phyloP scores from a whole-genome alignment of 345 rosid species.

The Ailanthus altissimus region DNA sequence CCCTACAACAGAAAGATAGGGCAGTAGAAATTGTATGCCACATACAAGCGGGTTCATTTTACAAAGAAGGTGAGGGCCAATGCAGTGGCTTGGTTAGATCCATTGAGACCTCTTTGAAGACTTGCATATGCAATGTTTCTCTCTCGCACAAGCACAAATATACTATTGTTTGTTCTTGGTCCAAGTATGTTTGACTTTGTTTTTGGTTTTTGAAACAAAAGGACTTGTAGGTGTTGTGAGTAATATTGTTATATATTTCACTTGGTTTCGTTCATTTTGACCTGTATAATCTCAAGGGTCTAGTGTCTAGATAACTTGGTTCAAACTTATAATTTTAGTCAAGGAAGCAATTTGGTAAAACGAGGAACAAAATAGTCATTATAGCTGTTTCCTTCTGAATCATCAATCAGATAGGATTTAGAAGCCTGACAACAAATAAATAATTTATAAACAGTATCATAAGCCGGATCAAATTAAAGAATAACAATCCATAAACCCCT shows the following conservation, averaged over 20 bases:
- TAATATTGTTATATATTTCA: too few relatives aligned
- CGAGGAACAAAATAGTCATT: too few relatives aligned
- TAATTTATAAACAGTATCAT: constrained; percentile 8
- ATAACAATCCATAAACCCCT: constrained; percentile 42
- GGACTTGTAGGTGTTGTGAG: too few relatives aligned
- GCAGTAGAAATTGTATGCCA: neutral
- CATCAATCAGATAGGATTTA: neutral
- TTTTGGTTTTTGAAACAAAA: too few relatives aligned
- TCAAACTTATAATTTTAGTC: too few relatives aligned
- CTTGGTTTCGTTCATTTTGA: too few relatives aligned
- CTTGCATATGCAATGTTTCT: neutral
- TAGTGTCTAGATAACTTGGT: too few relatives aligned
- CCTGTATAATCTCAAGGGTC: too few relatives aligned
- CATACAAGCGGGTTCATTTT: neutral
- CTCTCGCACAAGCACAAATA: too few relatives aligned
- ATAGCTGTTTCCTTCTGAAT: neutral
- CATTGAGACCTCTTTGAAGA: neutral
- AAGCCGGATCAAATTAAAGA: constrained; percentile 26
- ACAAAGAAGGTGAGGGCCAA: neutral
- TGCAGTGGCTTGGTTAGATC: neutral
- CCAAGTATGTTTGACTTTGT: too few relatives aligned
- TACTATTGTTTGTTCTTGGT: too few relatives aligned
- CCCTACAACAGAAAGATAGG: neutral
- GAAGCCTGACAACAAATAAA: neutral
- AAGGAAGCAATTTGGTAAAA: too few relatives aligned